These are phyloP conservation scores for Chamaecyparis obtusa DNA, from an alignment of 75 land plant genomes.

Conservation along the genomic window DNA sequence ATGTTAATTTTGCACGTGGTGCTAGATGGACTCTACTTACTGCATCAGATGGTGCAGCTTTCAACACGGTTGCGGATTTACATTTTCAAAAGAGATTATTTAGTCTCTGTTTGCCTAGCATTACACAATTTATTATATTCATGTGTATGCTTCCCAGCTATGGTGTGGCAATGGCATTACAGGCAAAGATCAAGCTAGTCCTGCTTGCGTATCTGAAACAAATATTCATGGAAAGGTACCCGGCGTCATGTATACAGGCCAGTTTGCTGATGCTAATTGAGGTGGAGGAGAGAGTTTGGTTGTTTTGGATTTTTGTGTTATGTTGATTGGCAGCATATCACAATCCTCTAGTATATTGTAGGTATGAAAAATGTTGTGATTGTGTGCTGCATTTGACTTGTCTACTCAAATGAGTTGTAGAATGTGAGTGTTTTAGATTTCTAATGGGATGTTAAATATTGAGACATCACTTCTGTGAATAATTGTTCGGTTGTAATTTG, in stretches of 20 bases:
- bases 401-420: not conserved
- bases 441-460: constrained; percentile 9
- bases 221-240: not conserved
- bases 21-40: constrained; percentile 3
- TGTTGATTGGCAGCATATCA: constrained; percentile 10
- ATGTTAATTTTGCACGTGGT: not conserved
- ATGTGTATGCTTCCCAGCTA: constrained; percentile 12
- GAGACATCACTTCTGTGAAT: constrained; percentile 10
- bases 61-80: not conserved
- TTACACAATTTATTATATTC: constrained; percentile 12
- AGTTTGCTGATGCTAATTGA: constrained; percentile 4
- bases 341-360: constrained; percentile 7
- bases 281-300: constrained; percentile 9
- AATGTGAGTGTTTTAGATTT: constrained; percentile 10
- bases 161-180: constrained; percentile 7
- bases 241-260: constrained; percentile 7
- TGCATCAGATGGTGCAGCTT: not conserved
- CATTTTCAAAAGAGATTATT: constrained; percentile 4
- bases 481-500: constrained; percentile 3
- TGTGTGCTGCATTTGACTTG: constrained; percentile 7
- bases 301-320: constrained; percentile 10
- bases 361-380: constrained; percentile 9
- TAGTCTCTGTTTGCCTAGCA: constrained; percentile 10
- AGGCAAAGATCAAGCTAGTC: constrained; percentile 8
- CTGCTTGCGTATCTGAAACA: not conserved